Base-by-base conservation (phyloP, 2,329 filamentous ascomycete species). In the Sporothrix schenckii region DNA sequence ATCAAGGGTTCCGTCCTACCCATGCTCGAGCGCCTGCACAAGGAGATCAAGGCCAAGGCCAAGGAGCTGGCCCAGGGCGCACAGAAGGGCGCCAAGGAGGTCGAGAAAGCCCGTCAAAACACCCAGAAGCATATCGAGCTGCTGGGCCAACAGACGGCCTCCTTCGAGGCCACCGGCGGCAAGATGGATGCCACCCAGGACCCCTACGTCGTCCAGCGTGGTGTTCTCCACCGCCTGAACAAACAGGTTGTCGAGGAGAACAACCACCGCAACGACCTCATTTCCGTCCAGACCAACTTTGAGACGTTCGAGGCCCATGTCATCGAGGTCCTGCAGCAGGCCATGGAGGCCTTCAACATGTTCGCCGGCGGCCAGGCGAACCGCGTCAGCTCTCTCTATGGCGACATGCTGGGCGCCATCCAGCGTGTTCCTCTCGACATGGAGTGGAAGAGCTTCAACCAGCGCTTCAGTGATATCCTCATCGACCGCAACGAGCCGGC, bases 41-140 rank as follows among this genome's bases (percentile, higher is more conserved):
- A 92, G 79, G 95, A 98, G 80, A 95, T 99, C 84, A 99, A 98
- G 86, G 89, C 91, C 83, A 98, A 98, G 84, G 86, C 88, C 73
- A 98, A 98, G 84, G 94, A 97, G 81, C 86, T 99, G 66, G 86
- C 87, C 56, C 86, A 89, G 72, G 94, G 94, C 10, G 92, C 92
- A 27, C 87, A 89, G 72, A 97, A 96, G 84, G 88, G 90, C 19
- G 89, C 92, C 74, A 99, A 98, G 83, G 89, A 92, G 66, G 93
- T 99, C 27, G 93, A 97, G 73, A 97, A 97, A 83, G 89, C 92
- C 10, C 91, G 94, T 72, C 88, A 89, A 75, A 83, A 82, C 7
- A 97, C 94, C 0, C 94, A 99, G 83, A 97, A 97, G 83, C 93
- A 97, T 75, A 97, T 99, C 73, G 94, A 99, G 82, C 86, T 97